phyloP scores from a whole-genome alignment of 257 asterid species.

The Osmanthus fragrans region DNA sequence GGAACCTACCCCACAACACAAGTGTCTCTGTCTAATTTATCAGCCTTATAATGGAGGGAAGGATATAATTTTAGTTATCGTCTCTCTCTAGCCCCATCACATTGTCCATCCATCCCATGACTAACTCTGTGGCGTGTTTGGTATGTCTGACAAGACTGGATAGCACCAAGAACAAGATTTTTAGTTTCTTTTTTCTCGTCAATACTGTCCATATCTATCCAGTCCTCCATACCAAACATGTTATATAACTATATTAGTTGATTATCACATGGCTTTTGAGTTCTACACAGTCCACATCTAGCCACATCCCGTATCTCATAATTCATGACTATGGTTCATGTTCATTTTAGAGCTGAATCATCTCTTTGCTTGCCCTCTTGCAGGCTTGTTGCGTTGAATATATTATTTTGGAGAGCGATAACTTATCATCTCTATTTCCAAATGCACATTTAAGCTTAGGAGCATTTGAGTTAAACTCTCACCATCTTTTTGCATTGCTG shows the following conservation, averaged over 20 bases:
- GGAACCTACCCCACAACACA: neutral
- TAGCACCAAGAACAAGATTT: neutral
- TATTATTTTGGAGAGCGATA: conserved; percentile 89
- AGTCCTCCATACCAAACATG: neutral
- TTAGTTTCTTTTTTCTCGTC: neutral
- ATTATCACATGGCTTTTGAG: neutral
- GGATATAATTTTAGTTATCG: too few species aligned
- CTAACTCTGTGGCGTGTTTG: neutral
- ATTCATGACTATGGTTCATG: neutral
- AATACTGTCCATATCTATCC: neutral
- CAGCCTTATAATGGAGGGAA: neutral
- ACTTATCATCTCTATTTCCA: conserved; percentile 85
- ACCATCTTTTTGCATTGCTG: conserved; percentile 71
- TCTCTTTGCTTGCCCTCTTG: conserved; percentile 8
- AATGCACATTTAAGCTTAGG: conserved; percentile 74
- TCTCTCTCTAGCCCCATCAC: too few species aligned
- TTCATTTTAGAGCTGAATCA: neutral
- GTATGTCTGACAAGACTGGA: neutral
- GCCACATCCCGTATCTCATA: neutral
- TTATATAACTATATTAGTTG: neutral
- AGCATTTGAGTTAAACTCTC: conserved; percentile 47
- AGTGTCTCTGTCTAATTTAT: neutral
- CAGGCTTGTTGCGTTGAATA: conserved; percentile 94
- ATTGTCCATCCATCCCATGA: too few species aligned
- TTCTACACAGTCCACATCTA: neutral